Base-by-base conservation (phyloP, 2,329 filamentous ascomycete species). In the Chaetomiaceae sp. region DNA sequence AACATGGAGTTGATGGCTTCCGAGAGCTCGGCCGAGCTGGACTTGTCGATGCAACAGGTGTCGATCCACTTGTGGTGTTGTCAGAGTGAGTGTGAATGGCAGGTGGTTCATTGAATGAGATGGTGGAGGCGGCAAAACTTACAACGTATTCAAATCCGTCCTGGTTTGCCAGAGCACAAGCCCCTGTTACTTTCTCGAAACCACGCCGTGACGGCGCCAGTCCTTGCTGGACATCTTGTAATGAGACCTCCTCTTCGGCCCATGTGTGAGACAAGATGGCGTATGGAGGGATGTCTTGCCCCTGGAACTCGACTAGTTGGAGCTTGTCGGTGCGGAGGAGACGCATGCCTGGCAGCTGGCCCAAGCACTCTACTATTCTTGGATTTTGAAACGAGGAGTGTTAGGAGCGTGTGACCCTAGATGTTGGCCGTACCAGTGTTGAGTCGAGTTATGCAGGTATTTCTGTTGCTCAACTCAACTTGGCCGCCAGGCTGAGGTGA, bases 11-110 rank as follows among this genome's bases (percentile, higher is more conserved):
- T 60, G 44, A 60, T 51, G 23, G 57, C 58, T 34, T 59, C 57
- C 5, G 50, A 60, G 6, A 65, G 48, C 54, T 65, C 63, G 5
- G 63, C 57, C 20, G 58, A 62, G 41, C 53, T 62, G 5, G 56
- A 46, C 25, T 62, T 63, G 49, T 64, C 63, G 53, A 64, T 64
- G 43, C 61, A 65, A 46, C 62, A 65, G 9, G 59, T 62, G 34
- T 64, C 63, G 6, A 64, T 59, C 62, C 62, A 63, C 51, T 44
- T 20, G 18, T 3, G 11, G 8, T 10, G 6, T 33, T 9, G 43
- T 44, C 5, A 43, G 34, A 41, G n/a, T 36, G 8, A 9, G 11
- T 18, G 25, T 5, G 5, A 27, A 27, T 9, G 9, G 5, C 5
- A 27, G 25, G 9, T 27, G 9, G 9, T 27, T 27, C 5, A 27